phyloP scores from a whole-genome alignment of 495 filamentous ascomycete genomes.

The Aspergillus cavernicola region DNA sequence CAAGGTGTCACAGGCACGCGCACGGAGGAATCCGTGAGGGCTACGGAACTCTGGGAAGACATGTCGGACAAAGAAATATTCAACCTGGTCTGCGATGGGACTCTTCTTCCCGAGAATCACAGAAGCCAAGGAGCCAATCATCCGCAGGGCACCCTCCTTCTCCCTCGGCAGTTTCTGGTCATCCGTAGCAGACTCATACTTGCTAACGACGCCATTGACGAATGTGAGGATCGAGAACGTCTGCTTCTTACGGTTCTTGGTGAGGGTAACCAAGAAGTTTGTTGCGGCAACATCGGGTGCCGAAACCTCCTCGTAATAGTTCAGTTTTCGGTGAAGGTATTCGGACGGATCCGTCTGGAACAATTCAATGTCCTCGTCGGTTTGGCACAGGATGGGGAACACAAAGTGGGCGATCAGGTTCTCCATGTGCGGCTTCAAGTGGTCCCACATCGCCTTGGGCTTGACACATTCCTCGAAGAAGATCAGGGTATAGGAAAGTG shows the following conservation, averaged over 20 bases:
- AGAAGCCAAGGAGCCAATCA: slow-evolving; percentile 92
- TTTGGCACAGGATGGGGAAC: slow-evolving; percentile 91
- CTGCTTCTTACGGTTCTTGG: slow-evolving; percentile 91
- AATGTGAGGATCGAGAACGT: slow-evolving; percentile 91
- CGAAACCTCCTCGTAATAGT: slow-evolving; percentile 96
- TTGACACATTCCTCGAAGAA: slow-evolving; percentile 97
- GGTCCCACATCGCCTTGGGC: slow-evolving; percentile 92
- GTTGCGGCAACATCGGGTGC: slow-evolving; percentile 94
- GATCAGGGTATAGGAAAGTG: slow-evolving; percentile 83
- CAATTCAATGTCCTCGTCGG: slow-evolving; percentile 87
- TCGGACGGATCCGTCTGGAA: slow-evolving; percentile 93
- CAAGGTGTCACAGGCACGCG: slow-evolving; percentile 91
- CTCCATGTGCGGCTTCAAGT: slow-evolving; percentile 88
- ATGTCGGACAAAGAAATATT: slow-evolving; percentile 96
- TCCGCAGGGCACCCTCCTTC: slow-evolving; percentile 93
- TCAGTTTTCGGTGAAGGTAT: slow-evolving; percentile 93
- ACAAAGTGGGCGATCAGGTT: slow-evolving; percentile 89
- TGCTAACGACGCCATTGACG: slow-evolving; percentile 88
- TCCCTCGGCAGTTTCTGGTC: slow-evolving; percentile 86
- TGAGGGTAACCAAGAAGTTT: slow-evolving; percentile 91
- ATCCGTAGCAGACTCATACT: slow-evolving; percentile 77
- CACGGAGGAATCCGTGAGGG: slow-evolving; percentile 87
- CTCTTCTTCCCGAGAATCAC: slow-evolving; percentile 97
- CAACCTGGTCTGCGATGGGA: slow-evolving; percentile 95
- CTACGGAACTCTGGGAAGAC: slow-evolving; percentile 98